These are phyloP conservation scores for Capsella bursapastoris DNA, from an alignment of 345 rosid species.

Conservation along the genomic window DNA sequence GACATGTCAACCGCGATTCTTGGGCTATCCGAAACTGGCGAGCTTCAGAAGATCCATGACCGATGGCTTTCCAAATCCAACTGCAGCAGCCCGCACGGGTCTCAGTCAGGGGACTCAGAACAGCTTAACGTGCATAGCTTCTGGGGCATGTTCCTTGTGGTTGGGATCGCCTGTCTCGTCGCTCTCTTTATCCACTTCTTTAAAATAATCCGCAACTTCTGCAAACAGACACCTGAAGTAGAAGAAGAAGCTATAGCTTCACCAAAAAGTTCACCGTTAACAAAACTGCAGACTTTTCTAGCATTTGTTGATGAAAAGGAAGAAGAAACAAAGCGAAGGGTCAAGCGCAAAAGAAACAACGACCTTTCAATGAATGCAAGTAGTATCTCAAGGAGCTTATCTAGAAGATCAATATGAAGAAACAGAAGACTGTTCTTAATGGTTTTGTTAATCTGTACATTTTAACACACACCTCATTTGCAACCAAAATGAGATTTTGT, in stretches of 20 bases:
- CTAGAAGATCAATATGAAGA: constrained; percentile 34
- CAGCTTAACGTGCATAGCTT: constrained; percentile 76
- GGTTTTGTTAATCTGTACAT: constrained; percentile 10
- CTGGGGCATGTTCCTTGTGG: constrained; percentile 81
- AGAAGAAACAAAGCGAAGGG: constrained; percentile 49
- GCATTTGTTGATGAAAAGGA: constrained; percentile 66
- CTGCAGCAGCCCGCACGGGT: constrained; percentile 47
- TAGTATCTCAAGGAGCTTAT: constrained; percentile 15
- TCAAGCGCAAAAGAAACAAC: constrained; percentile 61
- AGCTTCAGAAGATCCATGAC: constrained; percentile 77
- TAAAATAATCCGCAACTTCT: constrained; percentile 54
- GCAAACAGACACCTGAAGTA: constrained; percentile 28
- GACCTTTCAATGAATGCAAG: constrained; percentile 38
- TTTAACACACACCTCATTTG: constrained; percentile 2
- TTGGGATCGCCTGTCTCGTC: constrained; percentile 64
- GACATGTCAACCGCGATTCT: constrained; percentile 95
- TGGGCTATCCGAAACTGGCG: constrained; percentile 74
- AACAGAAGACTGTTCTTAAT: background rate
- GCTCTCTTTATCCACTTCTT: constrained; percentile 67
- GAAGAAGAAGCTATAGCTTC: constrained; percentile 39
- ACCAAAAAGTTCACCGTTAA: constrained; percentile 46
- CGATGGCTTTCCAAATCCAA: constrained; percentile 64
- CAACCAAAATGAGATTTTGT: constrained; percentile 25
- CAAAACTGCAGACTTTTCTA: constrained; percentile 61
- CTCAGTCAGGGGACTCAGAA: constrained; percentile 52